These are phyloP conservation scores for Cryptococcus amylolentus DNA, from an alignment of 1,284 basidiomycete genomes.

Conservation along the genomic window DNA sequence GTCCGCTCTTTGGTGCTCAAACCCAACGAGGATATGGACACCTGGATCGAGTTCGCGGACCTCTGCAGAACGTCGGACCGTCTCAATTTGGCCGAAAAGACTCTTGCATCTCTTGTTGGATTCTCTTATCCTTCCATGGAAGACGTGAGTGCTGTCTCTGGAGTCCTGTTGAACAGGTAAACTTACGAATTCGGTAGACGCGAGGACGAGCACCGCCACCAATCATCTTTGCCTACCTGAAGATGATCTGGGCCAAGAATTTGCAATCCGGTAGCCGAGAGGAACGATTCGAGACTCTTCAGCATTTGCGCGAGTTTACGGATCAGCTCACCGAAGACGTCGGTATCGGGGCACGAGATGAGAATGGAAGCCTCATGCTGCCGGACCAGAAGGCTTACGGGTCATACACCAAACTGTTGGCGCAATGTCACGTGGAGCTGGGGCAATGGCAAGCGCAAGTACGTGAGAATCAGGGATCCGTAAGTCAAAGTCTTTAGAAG, in stretches of 20 bases:
- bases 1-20: conserved; percentile 90
- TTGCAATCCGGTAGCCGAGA: conserved; percentile 21
- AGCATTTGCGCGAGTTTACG: conserved; percentile 82
- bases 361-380: conserved; percentile 48
- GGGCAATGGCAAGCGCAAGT: conserved; percentile 90
- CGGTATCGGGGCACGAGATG: conserved; percentile 57
- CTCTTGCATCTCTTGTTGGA: conserved; percentile 85
- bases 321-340: conserved; percentile 72
- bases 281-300: conserved; percentile 63
- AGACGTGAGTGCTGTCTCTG: conserved; percentile 23
- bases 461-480: conserved; percentile 67
- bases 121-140: conserved; percentile 50
- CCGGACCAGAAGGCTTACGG: conserved; percentile 61
- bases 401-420: conserved; percentile 82
- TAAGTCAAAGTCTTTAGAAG: conserved; percentile 48
- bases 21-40: conserved; percentile 90
- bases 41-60: conserved; percentile 95
- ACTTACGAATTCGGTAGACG: conserved; percentile 50
- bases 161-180: not conserved
- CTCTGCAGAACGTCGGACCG: conserved; percentile 80
- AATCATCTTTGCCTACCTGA: conserved; percentile 95
- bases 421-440: conserved; percentile 94
- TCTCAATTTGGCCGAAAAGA: conserved; percentile 91
- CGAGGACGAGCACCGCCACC: conserved; percentile 79
- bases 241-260: conserved; percentile 93